Evolutionary conservation across 2,329 filamentous ascomycete genomes (phyloP).

Genomic region (Ophiocordyceps camponoti-saundersi): DNA sequence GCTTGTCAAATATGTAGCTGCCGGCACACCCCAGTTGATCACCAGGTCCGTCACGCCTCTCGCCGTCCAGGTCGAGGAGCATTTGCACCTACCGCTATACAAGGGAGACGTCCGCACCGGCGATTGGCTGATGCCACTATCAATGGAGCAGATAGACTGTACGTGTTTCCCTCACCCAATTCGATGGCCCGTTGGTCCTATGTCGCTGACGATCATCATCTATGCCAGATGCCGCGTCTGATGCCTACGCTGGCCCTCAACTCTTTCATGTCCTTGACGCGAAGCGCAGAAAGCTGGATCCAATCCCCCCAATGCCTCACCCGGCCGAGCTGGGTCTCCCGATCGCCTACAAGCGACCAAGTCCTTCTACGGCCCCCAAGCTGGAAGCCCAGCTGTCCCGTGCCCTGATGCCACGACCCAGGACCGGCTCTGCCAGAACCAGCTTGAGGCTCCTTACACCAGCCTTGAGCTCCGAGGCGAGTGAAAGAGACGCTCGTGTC

Average conservation of each 20-base stretch:
- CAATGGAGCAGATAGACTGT: constrained; percentile 51
- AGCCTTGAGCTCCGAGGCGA: neutral
- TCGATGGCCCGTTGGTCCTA: no score
- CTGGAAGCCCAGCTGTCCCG: no score
- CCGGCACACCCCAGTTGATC: constrained; percentile 33
- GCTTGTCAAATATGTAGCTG: constrained; percentile 49
- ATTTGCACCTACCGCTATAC: constrained; percentile 55
- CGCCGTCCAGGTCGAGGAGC: constrained; percentile 51
- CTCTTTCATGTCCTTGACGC: constrained; percentile 57
- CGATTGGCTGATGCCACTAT: constrained; percentile 54
- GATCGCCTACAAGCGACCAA: constrained; percentile 29
- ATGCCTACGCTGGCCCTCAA: constrained; percentile 65
- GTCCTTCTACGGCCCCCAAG: neutral
- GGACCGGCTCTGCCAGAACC: no score
- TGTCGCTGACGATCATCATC: neutral
- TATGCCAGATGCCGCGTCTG: constrained; percentile 52
- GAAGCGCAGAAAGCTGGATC: constrained; percentile 47
- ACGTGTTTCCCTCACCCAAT: constrained; percentile 17
- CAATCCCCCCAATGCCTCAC: constrained; percentile 53
- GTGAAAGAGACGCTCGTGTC: constrained; percentile 21
- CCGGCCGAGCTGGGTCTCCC: constrained; percentile 50
- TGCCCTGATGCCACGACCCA: no score
- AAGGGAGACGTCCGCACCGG: constrained; percentile 59
- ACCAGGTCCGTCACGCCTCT: constrained; percentile 52
- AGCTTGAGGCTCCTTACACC: neutral